phyloP scores from a whole-genome alignment of 2,329 filamentous ascomycete species.

The Pseudogymnoascus sp. region DNA sequence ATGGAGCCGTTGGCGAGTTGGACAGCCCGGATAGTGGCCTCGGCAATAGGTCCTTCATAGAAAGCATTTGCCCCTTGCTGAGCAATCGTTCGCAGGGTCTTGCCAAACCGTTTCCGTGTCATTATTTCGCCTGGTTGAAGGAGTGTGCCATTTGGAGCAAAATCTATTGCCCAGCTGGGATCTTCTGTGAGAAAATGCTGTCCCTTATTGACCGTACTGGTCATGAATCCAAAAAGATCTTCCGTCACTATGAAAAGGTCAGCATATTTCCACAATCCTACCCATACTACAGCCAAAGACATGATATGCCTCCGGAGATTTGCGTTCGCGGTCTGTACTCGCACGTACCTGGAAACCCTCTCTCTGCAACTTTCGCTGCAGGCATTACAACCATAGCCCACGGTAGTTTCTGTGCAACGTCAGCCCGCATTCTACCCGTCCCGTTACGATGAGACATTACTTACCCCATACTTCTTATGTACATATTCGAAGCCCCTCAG shows the following conservation, averaged over 20 bases:
- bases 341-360: constrained; percentile 56
- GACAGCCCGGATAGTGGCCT: constrained; percentile 54
- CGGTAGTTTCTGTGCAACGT: constrained; percentile 43
- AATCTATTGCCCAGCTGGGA: constrained; percentile 60
- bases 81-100: constrained; percentile 60
- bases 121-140: constrained; percentile 56
- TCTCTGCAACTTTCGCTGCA: constrained; percentile 64
- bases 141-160: constrained; percentile 57
- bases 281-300: background rate
- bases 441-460: constrained; percentile 16
- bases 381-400: constrained; percentile 70
- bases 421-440: background rate
- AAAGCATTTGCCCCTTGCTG: constrained; percentile 54
- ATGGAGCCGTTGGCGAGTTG: constrained; percentile 58
- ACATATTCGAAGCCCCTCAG: constrained; percentile 73
- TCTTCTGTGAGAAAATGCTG: constrained; percentile 56
- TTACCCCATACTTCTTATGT: constrained; percentile 63
- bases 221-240: constrained; percentile 72
- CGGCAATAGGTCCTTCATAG: constrained; percentile 55
- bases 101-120: constrained; percentile 58
- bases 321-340: background rate
- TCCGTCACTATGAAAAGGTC: constrained; percentile 47
- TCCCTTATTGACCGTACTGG: constrained; percentile 37
- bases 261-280: constrained; percentile 11
- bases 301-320: background rate